Evolutionary conservation across 441 rosid species (phyloP).

Genomic region (Syzygium malaccense): DNA sequence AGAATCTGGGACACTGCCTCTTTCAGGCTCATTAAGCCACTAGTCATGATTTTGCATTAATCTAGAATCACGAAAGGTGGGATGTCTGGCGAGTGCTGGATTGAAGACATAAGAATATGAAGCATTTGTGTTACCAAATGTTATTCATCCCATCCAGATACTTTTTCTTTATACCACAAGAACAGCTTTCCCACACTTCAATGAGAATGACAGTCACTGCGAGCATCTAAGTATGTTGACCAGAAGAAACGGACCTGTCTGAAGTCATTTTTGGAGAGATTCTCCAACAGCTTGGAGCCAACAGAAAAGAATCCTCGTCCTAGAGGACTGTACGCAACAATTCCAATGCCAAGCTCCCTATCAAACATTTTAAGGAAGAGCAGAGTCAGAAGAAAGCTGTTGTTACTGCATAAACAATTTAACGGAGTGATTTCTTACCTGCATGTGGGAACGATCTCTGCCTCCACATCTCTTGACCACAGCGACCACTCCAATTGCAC

Average conservation of each 20-base stretch:
- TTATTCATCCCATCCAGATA: neutral
- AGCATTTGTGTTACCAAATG: neutral
- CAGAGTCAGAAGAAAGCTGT: neutral
- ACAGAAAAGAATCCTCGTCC: neutral
- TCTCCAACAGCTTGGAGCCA: neutral
- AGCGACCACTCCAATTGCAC: slow-evolving; percentile 1
- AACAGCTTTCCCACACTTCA: neutral
- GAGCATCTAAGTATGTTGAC: neutral
- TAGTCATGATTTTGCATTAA: neutral
- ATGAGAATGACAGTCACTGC: neutral
- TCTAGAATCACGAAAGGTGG: neutral
- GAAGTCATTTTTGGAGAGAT: neutral
- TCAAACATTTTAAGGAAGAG: neutral
- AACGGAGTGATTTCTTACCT: neutral
- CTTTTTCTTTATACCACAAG: neutral
- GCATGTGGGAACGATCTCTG: neutral
- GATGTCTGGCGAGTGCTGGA: neutral
- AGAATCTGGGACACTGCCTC: neutral
- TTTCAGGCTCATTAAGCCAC: neutral
- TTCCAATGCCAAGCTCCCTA: neutral
- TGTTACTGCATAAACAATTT: neutral
- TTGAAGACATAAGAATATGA: neutral
- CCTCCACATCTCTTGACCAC: neutral
- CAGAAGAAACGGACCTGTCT: neutral
- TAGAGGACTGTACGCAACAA: neutral